Percentiles rank a stretch among this genome's conserved stretches.
phyloP scores from a whole-genome alignment of 331 rosid species.

The Acacia concinna region DNA sequence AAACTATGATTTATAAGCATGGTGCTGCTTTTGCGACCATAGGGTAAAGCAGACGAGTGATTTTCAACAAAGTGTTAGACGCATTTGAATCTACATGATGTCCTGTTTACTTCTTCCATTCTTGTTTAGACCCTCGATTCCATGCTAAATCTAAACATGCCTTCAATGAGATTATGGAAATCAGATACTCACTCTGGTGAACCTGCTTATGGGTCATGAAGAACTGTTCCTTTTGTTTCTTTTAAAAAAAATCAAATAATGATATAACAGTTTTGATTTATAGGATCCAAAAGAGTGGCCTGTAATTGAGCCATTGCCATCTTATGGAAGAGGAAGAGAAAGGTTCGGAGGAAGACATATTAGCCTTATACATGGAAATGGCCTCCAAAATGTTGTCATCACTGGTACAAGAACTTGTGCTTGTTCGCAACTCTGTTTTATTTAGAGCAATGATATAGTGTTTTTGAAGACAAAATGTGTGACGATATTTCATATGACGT shows the following conservation, averaged over 20 bases:
- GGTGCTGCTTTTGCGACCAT: neutral
- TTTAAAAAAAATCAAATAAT: neutral
- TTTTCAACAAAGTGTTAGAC: neutral
- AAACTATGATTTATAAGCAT: neutral
- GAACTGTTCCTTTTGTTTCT: neutral
- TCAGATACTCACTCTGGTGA: neutral
- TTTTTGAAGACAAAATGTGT: conserved; percentile 8
- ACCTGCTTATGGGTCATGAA: neutral
- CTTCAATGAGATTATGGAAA: neutral
- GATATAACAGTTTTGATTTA: neutral
- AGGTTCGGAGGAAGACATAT: conserved; percentile 91
- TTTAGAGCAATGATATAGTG: neutral
- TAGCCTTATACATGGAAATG: conserved; percentile 94
- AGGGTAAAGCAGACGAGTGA: neutral
- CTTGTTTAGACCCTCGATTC: neutral
- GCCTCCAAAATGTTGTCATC: conserved; percentile 76
- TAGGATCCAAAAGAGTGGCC: conserved; percentile 92
- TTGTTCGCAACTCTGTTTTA: neutral
- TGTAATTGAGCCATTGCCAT: conserved; percentile 80
- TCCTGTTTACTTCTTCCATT: neutral
- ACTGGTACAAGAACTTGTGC: conserved; percentile 57
- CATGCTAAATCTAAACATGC: neutral
- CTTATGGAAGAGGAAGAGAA: conserved; percentile 99
- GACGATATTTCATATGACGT: neutral
- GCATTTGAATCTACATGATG: neutral